phyloP scores from a whole-genome alignment of 129 eudicot species.

The Silybum marianum region DNA sequence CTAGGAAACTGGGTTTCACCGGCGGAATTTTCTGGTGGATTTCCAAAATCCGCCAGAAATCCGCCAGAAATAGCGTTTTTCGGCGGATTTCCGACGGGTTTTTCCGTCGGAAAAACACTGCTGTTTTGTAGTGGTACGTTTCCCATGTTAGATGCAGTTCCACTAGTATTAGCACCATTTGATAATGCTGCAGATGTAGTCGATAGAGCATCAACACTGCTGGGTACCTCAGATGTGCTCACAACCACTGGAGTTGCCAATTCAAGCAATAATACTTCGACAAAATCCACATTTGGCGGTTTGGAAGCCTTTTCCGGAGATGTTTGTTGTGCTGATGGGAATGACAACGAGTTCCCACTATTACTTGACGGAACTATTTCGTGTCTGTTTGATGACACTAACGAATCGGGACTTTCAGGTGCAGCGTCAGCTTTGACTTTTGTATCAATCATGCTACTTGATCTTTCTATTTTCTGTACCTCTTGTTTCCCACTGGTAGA shows the following conservation, averaged over 20 bases:
- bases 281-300: slow-evolving; percentile 32
- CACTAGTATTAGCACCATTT: neutral
- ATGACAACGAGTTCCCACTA: slow-evolving; percentile 6
- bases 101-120: too few species aligned
- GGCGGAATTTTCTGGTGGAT: too few species aligned
- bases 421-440: slow-evolving; percentile 1
- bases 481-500: slow-evolving; percentile 12
- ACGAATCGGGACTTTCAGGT: slow-evolving; percentile 24
- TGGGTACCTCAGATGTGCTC: slow-evolving; percentile 8
- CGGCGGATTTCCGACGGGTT: too few species aligned
- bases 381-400: slow-evolving; percentile 8
- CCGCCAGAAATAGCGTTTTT: too few species aligned
- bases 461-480: slow-evolving; percentile 12
- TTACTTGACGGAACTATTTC: slow-evolving; percentile 10
- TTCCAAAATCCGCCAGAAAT: too few species aligned
- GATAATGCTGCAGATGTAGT: slow-evolving; percentile 11
- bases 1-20: neutral
- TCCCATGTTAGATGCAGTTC: neutral
- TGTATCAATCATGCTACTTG: slow-evolving; percentile 42
- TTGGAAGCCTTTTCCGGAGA: slow-evolving; percentile 11
- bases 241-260: slow-evolving; percentile 18
- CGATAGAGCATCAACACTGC: slow-evolving; percentile 11
- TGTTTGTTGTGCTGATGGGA: neutral
- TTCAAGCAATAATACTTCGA: slow-evolving; percentile 49
- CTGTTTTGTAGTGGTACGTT: too few species aligned